phyloP scores from a whole-genome alignment of 73 alveolate species.

The Blepharisma stoltei region DNA sequence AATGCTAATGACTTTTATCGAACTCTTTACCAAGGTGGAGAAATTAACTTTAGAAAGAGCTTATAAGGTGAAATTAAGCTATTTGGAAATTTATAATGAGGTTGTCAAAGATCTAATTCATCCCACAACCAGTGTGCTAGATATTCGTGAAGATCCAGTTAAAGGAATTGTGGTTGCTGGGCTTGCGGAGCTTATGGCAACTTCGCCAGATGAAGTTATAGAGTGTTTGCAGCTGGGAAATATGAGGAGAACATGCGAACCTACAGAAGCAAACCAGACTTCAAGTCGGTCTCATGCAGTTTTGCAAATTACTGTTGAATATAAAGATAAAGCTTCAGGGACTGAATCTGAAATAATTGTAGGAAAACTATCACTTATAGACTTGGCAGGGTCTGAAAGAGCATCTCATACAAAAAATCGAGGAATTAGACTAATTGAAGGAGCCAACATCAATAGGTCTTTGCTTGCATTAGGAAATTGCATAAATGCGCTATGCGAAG shows the following conservation, averaged over 20 bases:
- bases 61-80: constrained; percentile 74
- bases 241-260: constrained; percentile 95
- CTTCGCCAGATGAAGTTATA: constrained; percentile 80
- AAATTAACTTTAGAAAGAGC: constrained; percentile 59
- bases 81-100: constrained; percentile 73
- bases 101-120: constrained; percentile 81
- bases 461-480: constrained; percentile 97
- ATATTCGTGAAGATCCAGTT: constrained; percentile 89
- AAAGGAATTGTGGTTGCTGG: constrained; percentile 85
- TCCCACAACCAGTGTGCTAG: constrained; percentile 66
- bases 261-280: constrained; percentile 98
- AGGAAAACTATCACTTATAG: constrained; percentile 96
- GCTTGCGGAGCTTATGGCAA: constrained; percentile 74
- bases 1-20: constrained; percentile 81
- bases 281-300: constrained; percentile 96
- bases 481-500: constrained; percentile 96
- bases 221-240: constrained; percentile 88
- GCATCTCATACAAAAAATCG: constrained; percentile 97
- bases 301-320: constrained; percentile 75
- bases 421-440: constrained; percentile 96
- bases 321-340: constrained; percentile 83
- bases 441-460: constrained; percentile 95
- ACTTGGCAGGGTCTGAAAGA: constrained; percentile 99
- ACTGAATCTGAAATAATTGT: constrained; percentile 64
- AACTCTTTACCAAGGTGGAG: constrained; percentile 67